Base-by-base conservation (phyloP, 306 rosid genomes). In the Styphnolobium japonicum region DNA sequence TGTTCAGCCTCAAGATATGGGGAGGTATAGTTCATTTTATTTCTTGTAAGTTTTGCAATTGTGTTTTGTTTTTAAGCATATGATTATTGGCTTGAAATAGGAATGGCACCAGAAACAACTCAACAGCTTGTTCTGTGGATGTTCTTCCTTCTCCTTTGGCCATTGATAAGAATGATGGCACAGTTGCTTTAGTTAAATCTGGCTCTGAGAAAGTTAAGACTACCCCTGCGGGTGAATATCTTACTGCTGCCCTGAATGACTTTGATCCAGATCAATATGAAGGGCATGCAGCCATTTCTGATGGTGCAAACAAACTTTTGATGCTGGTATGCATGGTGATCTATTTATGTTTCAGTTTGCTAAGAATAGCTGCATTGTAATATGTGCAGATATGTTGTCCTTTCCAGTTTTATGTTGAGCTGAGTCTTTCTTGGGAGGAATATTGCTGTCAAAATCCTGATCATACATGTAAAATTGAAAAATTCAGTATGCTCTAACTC, bases 181-280 rank as follows among this genome's bases (percentile, higher is more conserved):
- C 96, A 33, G 92, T 92, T 84, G 96, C 98, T 70, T 18, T 95
- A 79, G 97, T 95, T 67, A 95, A 93, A 84, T 67, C 92, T 72
- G 92, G 92, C 79, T 75, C 88, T 23, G 98, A 91, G 19, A 81
- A 86, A 63, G 86, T 83, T 56, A 91, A 91, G 85, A 86, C 88
- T 53, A 95, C 98, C 67, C 98, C 98, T 51, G 98, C 98, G 7
- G 98, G 98, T 80, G 98, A 95, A 87, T 95, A 95, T 89, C 98
- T 95, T 78, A 95, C 98, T 67, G 78, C 96, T 85, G 98, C 98
- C 40, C 71, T 95, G 81, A 93, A 91, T 85, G 98, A 95, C 64
- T 91, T 95, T 69, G 96, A 95, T 85, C 97, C 97, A 72, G 98
- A 91, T 70, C 98, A 88, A 85, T 88, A 88, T 85, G 98, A 93